Percentiles rank a stretch among this genome's conserved stretches.
These are phyloP conservation scores for Nitzschia palea DNA, from an alignment of 108 stramenopile genomes.

Conservation along the genomic window DNA sequence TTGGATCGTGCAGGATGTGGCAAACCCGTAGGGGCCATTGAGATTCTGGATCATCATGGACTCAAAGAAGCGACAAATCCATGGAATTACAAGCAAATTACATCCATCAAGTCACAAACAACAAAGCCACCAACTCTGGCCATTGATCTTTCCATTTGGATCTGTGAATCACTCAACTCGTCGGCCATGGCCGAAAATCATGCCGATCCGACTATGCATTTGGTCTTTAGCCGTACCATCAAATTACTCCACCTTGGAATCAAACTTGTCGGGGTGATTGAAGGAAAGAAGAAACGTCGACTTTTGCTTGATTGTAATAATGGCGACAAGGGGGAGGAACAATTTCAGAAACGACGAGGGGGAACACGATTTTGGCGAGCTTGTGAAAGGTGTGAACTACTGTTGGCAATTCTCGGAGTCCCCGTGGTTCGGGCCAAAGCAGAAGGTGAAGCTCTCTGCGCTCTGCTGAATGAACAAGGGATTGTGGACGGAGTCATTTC, in stretches of 20 bases:
- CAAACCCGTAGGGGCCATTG: constrained; percentile 50
- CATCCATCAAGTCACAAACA: too few species aligned
- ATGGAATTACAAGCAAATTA: constrained; percentile 37
- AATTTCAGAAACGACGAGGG: constrained; percentile 53
- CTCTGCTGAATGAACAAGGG: constrained; percentile 69
- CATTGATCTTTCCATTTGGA: constrained; percentile 94
- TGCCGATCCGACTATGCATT: constrained; percentile 63
- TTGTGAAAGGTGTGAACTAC: constrained; percentile 57
- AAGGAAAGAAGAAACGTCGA: constrained; percentile 75
- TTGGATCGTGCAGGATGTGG: constrained; percentile 76
- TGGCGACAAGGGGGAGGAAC: constrained; percentile 23
- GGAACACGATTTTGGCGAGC: constrained; percentile 74
- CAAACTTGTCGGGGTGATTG: constrained; percentile 91
- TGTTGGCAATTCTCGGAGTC: constrained; percentile 83
- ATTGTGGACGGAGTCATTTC: constrained; percentile 95
- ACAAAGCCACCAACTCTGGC: constrained; percentile 62
- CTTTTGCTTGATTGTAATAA: not conserved
- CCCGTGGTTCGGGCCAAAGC: constrained; percentile 89
- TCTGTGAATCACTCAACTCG: constrained; percentile 73
- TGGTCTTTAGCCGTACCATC: constrained; percentile 78
- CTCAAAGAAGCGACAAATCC: constrained; percentile 21
- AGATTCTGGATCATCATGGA: constrained; percentile 33
- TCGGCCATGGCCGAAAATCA: constrained; percentile 59
- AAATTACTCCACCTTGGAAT: constrained; percentile 87
- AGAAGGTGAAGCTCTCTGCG: constrained; percentile 96